Conservation (phyloP, 345 rosid species). For the Kernera saxatilis region DNA sequence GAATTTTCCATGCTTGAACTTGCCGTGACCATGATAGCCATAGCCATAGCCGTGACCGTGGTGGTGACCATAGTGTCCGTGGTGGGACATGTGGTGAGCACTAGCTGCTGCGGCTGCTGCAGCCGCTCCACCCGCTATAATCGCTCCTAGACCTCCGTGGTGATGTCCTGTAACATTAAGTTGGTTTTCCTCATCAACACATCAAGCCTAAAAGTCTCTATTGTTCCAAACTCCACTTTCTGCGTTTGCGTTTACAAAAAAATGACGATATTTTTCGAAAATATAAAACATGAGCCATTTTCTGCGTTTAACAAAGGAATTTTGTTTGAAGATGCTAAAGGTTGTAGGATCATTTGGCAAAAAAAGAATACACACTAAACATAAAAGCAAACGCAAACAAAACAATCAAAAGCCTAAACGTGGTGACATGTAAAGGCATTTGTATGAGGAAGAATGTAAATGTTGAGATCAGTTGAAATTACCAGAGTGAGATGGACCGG, state of each 20-base stretch:
- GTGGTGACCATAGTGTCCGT: constrained; percentile 45
- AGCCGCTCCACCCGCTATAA: constrained; percentile 68
- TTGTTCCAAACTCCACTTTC: background rate
- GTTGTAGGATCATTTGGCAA: background rate
- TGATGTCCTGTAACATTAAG: constrained; percentile 21
- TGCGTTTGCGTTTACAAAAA: too few species aligned
- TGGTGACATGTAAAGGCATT: background rate
- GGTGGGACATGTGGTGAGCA: constrained; percentile 57
- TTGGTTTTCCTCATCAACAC: background rate
- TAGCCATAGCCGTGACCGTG: constrained; percentile 28
- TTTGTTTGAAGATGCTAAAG: background rate
- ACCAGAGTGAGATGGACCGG: constrained; percentile 31
- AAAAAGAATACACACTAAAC: background rate
- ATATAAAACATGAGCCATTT: background rate
- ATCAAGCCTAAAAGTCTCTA: background rate
- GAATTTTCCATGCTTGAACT: constrained; percentile 62
- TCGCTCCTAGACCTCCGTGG: constrained; percentile 48
- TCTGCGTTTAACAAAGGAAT: background rate
- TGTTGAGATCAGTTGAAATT: background rate
- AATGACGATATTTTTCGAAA: too few species aligned
- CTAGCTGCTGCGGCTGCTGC: constrained; percentile 69
- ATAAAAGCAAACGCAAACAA: background rate
- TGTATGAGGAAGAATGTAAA: background rate
- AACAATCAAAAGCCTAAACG: background rate
- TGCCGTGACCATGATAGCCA: constrained; percentile 50